A percentile compares a stretch with the other conserved stretches of the same genome.
These are phyloP conservation scores for Phytophthora quininea DNA, from an alignment of 352 stramenopile species.

Conservation along the genomic window DNA sequence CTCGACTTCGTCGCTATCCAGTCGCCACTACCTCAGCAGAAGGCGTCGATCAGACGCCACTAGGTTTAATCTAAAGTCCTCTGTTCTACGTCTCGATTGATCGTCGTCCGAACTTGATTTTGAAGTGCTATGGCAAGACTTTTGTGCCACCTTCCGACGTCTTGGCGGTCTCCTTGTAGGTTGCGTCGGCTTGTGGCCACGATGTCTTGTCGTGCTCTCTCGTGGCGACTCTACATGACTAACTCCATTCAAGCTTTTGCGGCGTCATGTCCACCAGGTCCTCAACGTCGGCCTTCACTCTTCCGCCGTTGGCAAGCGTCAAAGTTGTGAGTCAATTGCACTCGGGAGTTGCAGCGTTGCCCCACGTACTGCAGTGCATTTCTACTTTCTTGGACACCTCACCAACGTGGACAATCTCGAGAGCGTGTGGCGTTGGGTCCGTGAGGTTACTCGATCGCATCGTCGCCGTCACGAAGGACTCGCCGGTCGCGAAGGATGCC, in stretches of 20 bases:
- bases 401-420: not conserved
- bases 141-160: not conserved
- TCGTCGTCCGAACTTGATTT: no score
- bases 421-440: not conserved
- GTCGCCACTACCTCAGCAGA: constrained; percentile 14
- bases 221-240: not conserved
- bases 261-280: constrained; percentile 1
- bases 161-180: not conserved
- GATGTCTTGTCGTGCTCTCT: not conserved
- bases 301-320: constrained; percentile 1
- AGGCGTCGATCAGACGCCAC: constrained; percentile 1
- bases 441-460: constrained; percentile 1
- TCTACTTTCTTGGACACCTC: constrained; percentile 4
- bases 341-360: not conserved
- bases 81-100: not conserved
- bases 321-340: constrained; percentile 5
- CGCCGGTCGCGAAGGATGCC: not conserved
- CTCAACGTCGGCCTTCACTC: not conserved
- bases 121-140: no score
- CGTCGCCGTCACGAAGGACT: constrained; percentile 1
- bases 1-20: constrained; percentile 22
- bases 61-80: no score
- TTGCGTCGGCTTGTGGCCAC: not conserved
- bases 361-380: constrained; percentile 3
- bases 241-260: not conserved